Evolutionary conservation across 1,284 basidiomycete species (phyloP), one percentile per base, ranked within the genome.

Genomic region (Ganoderma boninense): DNA sequence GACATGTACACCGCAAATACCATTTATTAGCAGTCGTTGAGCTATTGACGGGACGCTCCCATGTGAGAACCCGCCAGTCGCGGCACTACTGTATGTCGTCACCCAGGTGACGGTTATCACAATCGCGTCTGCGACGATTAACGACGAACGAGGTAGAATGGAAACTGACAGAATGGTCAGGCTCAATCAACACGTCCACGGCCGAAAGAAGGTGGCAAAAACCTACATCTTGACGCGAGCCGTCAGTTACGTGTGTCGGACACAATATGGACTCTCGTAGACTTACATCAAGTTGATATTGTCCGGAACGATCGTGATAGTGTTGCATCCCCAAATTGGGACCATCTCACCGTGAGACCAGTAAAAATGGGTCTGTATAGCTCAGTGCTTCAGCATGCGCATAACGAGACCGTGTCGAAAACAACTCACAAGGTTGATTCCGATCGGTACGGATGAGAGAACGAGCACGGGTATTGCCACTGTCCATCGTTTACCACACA

Each of bases 111-210:
- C 52, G 23, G 14, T 23, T 16, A 66, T 38, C 2, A 64, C 68
- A 1, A 69, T 26, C 2, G 52, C 44, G 23, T 69, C 65, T 18
- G 64, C 42, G n/a, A 63, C 8, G 52, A 69, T 66, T 1, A 69
- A 44, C 8, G 52, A 59, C 16, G n/a, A 29, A 11, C 65, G 68
- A 4, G 64, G 63, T 14, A 60, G 1, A 0, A 63, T 59, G 20
- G 54, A 29, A 14, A 65, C 52, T 65, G 40, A 11, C 18, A 35
- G 16, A n/a, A n/a, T 10, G 11, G 52, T 4, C n/a, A 20, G 6
- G 14, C 18, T 56, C 10, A 52, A 56, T 54, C 20, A 40, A 56
- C 10, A n/a, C 11, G 35, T 46, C 26, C 46, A 46, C 11, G 7
- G 2, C 23, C 23, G 1, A 13, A 16, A 8, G 35, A 18, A 6